Conservation (phyloP, 768 basidiomycete genomes). For the Lactarius sanguifluus region DNA sequence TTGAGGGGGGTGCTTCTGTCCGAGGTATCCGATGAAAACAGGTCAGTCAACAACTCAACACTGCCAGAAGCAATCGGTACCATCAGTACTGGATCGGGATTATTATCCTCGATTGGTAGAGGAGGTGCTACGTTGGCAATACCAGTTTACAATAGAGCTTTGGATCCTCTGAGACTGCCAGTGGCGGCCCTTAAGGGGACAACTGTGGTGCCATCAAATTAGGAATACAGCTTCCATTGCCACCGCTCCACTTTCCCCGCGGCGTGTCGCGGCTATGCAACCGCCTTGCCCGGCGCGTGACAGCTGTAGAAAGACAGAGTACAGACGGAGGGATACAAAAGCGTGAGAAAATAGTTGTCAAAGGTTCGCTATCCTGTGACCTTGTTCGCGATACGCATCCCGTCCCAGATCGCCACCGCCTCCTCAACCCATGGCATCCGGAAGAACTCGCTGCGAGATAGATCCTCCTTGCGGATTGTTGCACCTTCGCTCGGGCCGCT, state of each 20-base stretch:
- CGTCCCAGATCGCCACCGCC: slow-evolving; percentile 85
- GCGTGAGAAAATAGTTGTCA: neutral
- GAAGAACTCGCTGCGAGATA: slow-evolving; percentile 89
- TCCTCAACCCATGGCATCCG: slow-evolving; percentile 87
- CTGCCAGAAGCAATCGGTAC: neutral
- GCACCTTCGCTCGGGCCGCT: slow-evolving; percentile 79
- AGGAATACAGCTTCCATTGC: neutral
- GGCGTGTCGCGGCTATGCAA: neutral
- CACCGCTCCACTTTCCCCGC: neutral
- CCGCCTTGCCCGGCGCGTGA: neutral
- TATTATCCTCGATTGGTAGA: neutral
- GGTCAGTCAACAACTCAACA: neutral
- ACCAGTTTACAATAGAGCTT: neutral
- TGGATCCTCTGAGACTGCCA: neutral
- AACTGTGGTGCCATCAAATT: no score
- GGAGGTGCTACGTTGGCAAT: neutral
- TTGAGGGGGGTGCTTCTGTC: neutral
- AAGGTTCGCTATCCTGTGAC: slow-evolving; percentile 19
- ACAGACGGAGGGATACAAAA: neutral
- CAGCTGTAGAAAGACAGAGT: neutral
- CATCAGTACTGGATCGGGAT: neutral
- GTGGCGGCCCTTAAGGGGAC: neutral
- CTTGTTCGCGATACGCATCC: slow-evolving; percentile 57
- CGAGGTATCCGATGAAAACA: neutral
- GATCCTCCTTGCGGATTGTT: slow-evolving; percentile 82